Percentiles rank a stretch among this genome's conserved stretches.
phyloP scores from a whole-genome alignment of 192 early-diverging fungal genomes.

The Rhizoclosmatium sp. region DNA sequence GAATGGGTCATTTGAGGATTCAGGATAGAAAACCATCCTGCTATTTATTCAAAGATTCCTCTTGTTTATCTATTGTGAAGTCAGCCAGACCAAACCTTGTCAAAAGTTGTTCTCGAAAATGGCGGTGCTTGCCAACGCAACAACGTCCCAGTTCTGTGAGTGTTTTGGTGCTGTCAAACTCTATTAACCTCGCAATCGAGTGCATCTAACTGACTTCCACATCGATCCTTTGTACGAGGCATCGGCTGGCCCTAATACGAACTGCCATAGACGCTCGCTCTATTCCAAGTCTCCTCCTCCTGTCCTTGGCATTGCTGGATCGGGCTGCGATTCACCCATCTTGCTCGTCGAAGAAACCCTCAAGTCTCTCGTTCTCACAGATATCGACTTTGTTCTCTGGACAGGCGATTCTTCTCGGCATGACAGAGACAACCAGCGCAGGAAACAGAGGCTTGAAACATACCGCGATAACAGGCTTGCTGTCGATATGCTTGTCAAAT shows the following conservation, averaged over 20 bases:
- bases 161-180: neutral
- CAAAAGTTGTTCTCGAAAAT: too few species aligned
- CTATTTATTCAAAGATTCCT: too few species aligned
- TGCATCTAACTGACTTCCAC: conserved; percentile 42
- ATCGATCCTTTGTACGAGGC: conserved; percentile 32
- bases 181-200: neutral
- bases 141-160: neutral
- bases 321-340: conserved; percentile 39
- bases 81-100: too few species aligned
- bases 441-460: conserved; percentile 38
- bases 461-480: conserved; percentile 39
- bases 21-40: too few species aligned
- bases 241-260: neutral
- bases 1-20: too few species aligned
- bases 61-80: too few species aligned
- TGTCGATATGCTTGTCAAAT: conserved; percentile 34
- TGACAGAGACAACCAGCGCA: conserved; percentile 50
- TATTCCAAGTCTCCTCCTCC: neutral
- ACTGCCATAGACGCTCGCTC: conserved; percentile 18
- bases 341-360: conserved; percentile 33
- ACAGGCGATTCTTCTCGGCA: conserved; percentile 59
- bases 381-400: conserved; percentile 48
- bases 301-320: conserved; percentile 23
- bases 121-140: neutral
- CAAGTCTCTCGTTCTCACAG: neutral